Percentiles rank a stretch among this genome's conserved stretches.
Evolutionary conservation across 2,329 filamentous ascomycete species (phyloP).

Genomic region (Botrytis paeoniae): DNA sequence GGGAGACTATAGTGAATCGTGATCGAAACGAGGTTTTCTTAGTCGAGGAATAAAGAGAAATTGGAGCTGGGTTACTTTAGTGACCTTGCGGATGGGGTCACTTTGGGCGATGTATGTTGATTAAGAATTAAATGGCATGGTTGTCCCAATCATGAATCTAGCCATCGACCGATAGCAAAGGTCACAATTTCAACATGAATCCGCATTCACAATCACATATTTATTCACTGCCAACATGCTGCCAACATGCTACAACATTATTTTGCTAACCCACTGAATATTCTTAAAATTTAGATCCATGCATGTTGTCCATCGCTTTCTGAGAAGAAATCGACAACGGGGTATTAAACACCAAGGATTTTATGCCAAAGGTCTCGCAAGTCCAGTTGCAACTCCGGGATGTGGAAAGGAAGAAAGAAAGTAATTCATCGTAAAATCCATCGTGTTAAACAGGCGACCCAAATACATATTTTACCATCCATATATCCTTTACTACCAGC

Average conservation of each 20-base stretch:
- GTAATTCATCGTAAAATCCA: conserved; percentile 3
- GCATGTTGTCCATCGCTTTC: not conserved
- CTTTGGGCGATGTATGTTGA: not conserved
- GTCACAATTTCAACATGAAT: not conserved
- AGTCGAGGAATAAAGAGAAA: not conserved
- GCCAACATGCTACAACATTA: not conserved
- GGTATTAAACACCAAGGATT: not conserved
- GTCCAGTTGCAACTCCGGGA: not conserved
- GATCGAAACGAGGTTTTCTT: not conserved
- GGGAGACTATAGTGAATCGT: not conserved
- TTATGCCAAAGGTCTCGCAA: not conserved
- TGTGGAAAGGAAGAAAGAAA: not conserved
- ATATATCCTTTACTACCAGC: not conserved
- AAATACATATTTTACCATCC: conserved; percentile 14
- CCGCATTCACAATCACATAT: not conserved
- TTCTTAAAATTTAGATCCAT: not conserved
- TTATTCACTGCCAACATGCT: not conserved
- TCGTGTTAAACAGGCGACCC: not conserved
- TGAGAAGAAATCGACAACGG: not conserved
- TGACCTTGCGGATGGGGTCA: not conserved
- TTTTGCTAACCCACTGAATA: not conserved
- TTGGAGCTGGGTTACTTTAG: too few relatives aligned
- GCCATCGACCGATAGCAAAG: not conserved
- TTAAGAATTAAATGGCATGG: not conserved
- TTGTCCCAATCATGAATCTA: not conserved